A percentile compares a stretch with the other conserved stretches of the same genome.
Conservation (phyloP, 192 early-diverging fungal species). For the Linnemannia schmuckeri region DNA sequence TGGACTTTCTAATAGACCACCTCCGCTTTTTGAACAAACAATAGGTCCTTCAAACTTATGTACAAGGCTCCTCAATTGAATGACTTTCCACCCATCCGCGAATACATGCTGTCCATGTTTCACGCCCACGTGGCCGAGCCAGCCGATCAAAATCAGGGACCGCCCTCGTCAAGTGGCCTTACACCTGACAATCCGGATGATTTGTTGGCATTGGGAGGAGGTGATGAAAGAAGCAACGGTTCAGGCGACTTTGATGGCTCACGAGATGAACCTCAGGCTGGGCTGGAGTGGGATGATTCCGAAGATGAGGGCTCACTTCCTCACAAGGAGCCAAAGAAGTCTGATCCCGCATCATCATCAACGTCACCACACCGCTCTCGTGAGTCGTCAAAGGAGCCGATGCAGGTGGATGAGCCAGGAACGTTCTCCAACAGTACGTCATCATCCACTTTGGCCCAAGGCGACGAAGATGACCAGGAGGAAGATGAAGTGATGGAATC, state of each 20-base stretch:
- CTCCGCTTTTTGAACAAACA: neutral
- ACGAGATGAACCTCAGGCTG: constrained; percentile 11
- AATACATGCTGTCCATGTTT: constrained; percentile 29
- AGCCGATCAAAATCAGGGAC: constrained; percentile 5
- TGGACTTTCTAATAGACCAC: neutral
- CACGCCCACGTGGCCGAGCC: constrained; percentile 30
- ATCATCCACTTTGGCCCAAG: neutral
- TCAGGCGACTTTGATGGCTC: constrained; percentile 35
- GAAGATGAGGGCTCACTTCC: constrained; percentile 20
- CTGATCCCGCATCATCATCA: neutral
- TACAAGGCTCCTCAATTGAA: constrained; percentile 49
- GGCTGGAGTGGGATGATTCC: constrained; percentile 17
- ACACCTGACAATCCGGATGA: constrained; percentile 31
- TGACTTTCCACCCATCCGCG: constrained; percentile 41
- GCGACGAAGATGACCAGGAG: constrained; percentile 16
- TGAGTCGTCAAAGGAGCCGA: constrained; percentile 48
- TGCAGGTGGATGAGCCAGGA: constrained; percentile 25
- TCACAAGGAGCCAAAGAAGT: constrained; percentile 23
- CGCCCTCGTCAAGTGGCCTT: neutral
- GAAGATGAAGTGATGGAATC: constrained; percentile 55
- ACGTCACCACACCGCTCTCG: constrained; percentile 21
- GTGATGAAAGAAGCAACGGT: constrained; percentile 1
- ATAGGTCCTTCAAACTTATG: constrained; percentile 49
- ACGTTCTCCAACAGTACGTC: neutral
- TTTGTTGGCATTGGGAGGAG: neutral